Base-by-base conservation (phyloP, 345 rosid genomes). In the Carallia brachiata region DNA sequence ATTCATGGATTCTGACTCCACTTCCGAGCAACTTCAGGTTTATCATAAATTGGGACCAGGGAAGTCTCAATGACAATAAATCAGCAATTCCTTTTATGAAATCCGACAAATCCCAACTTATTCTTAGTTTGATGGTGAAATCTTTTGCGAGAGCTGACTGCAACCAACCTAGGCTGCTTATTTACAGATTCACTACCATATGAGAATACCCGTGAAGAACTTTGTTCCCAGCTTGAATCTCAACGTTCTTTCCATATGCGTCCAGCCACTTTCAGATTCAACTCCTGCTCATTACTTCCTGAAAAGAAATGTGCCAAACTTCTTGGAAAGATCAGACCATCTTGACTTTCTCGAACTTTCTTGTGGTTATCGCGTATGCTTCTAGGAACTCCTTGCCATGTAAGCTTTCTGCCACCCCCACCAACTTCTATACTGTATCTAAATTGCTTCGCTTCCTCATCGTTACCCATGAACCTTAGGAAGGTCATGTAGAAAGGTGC, bases 401-500 rank as follows among this genome's bases (percentile, higher is more conserved):
- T 70, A 13, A 86, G 82, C 76, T 76, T 86, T 63, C 89, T 69
- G 27, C 86, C 84, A 62, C 74, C 79, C 31, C 85, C 86, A 2
- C 89, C 87, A 0, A 86, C 89, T 70, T 86, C 89, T 4, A 86
- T 67, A 61, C 83, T 83, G 84, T 86, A 86, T 69, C 87, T 78
- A 50, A 79, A 86, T 39, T 81, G 78, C 73, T 75, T 69, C 16
- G 87, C 84, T 55, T 83, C 87, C 0, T 81, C 83, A 30, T 83
- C 87, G 4, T 67, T 75, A 6, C 89, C 89, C 89, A 86, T 86
- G 80, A 86, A 86, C 36, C 85, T 83, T 52, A 86, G 75, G 72
- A 83, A 83, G 28, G 87, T 87, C 85, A 86, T 85, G 85, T 83
- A 85, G 59, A 83, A 84, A 1, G 89, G 87, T 15, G 86, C 84